These are phyloP conservation scores for Aspergillus quadrilineatus DNA, from an alignment of 2,329 filamentous ascomycete genomes.

Conservation along the genomic window DNA sequence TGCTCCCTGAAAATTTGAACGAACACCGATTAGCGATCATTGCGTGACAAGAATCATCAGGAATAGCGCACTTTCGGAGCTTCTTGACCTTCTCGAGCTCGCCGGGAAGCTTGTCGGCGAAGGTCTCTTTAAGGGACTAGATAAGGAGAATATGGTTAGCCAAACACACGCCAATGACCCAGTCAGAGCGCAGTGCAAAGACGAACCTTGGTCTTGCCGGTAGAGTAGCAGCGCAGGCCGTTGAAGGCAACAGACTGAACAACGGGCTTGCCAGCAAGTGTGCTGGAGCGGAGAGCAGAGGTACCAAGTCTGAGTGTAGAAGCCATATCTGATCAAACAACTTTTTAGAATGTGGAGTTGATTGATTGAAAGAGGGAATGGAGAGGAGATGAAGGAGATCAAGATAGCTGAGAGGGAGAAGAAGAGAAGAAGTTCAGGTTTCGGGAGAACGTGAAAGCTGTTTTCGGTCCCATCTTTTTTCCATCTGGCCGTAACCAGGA, in stretches of 20 bases:
- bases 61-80: conserved; percentile 76
- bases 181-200: conserved; percentile 25
- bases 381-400: conserved; percentile 31
- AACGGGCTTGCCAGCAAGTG: conserved; percentile 66
- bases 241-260: conserved; percentile 73
- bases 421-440: conserved; percentile 22
- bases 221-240: conserved; percentile 85
- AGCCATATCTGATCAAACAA: conserved; percentile 65
- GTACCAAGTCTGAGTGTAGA: conserved; percentile 78
- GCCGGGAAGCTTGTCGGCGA: conserved; percentile 89
- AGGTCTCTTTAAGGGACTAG: conserved; percentile 96
- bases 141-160: conserved; percentile 27
- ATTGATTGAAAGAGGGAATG: conserved; percentile 35
- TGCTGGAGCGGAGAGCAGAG: conserved; percentile 75
- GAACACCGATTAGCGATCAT: conserved; percentile 21
- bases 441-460: conserved; percentile 30
- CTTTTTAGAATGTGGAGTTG: conserved; percentile 27
- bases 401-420: conserved; percentile 34
- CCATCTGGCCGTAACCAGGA: conserved; percentile 34
- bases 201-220: conserved; percentile 76
- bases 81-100: conserved; percentile 99
- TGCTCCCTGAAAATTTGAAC: conserved; percentile 65
- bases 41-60: neutral
- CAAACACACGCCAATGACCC: conserved; percentile 15
- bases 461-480: conserved; percentile 32